Percentiles rank a stretch among this genome's conserved stretches.
Evolutionary conservation across 1,284 basidiomycete species (phyloP).

Genomic region (Marasmius sp.): DNA sequence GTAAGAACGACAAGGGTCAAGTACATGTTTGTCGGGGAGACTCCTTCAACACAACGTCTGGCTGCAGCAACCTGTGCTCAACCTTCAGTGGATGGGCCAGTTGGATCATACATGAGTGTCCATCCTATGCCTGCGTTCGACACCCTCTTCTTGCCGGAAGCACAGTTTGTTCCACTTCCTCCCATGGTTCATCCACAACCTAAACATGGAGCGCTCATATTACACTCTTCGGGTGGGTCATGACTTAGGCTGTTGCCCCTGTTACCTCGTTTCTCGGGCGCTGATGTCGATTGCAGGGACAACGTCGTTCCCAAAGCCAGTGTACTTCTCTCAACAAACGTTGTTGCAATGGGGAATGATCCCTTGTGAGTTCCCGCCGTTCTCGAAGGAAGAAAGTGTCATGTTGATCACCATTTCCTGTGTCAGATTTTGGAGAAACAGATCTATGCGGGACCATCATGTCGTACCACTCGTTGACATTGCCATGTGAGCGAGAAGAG

Average conservation of each 20-base stretch:
- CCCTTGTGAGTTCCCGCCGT: slow-evolving; percentile 4
- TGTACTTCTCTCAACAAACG: slow-evolving; percentile 5
- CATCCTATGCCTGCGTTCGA: not conserved
- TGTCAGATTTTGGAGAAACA: slow-evolving; percentile 11
- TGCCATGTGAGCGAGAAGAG: slow-evolving; percentile 3
- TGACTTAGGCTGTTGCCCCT: not conserved
- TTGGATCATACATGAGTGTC: slow-evolving; percentile 4
- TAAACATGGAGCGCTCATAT: slow-evolving; percentile 4
- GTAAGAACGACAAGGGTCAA: slow-evolving; percentile 10
- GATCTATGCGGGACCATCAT: slow-evolving; percentile 6
- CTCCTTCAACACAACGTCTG: not conserved
- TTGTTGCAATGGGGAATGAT: slow-evolving; percentile 11
- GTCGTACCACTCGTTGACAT: slow-evolving; percentile 3
- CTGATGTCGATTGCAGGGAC: not conserved
- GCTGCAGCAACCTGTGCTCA: slow-evolving; percentile 4
- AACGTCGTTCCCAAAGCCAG: not conserved
- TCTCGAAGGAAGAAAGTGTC: not conserved
- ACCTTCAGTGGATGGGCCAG: slow-evolving; percentile 5
- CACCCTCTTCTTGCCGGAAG: not conserved
- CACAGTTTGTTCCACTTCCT: not conserved
- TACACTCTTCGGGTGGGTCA: slow-evolving; percentile 9
- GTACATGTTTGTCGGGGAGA: slow-evolving; percentile 4
- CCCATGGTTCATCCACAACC: not conserved
- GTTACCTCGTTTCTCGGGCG: not conserved
- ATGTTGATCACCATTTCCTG: not conserved